A percentile compares a stretch with the other conserved stretches of the same genome.
Conservation (phyloP, 208 protist species). For the Trypanosoma lewisi region DNA sequence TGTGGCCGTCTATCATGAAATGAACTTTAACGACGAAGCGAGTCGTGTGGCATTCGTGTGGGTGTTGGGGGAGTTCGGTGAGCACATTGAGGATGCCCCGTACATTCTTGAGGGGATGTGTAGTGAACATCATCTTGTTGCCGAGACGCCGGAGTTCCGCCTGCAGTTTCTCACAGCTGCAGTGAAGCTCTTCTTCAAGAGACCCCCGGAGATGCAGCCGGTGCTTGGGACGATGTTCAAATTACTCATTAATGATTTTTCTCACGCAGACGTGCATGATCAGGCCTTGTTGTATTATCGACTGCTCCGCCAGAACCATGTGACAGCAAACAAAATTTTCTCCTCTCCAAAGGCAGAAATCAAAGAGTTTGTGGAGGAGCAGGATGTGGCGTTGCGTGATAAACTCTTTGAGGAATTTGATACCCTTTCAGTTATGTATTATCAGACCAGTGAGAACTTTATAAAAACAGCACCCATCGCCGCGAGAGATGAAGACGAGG, state of each 20-base stretch:
- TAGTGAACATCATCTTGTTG: conserved; percentile 39
- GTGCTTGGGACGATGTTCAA: conserved; percentile 83
- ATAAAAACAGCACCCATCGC: conserved; percentile 1
- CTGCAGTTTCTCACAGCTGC: conserved; percentile 85
- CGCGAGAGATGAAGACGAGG: conserved; percentile 26
- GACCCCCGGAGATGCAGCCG: conserved; percentile 86
- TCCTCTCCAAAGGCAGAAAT: conserved; percentile 44
- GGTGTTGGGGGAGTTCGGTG: conserved; percentile 90
- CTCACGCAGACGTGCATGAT: conserved; percentile 85
- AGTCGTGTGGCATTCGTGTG: conserved; percentile 72
- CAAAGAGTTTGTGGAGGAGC: conserved; percentile 62
- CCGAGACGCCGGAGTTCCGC: conserved; percentile 54
- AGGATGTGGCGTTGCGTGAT: conserved; percentile 57
- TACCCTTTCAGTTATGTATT: conserved; percentile 84
- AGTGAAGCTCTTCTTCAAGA: conserved; percentile 92
- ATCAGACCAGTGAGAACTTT: conserved; percentile 47
- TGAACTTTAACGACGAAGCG: conserved; percentile 51
- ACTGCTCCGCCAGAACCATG: conserved; percentile 51
- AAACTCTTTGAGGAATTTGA: conserved; percentile 91
- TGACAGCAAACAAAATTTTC: conserved; percentile 53
- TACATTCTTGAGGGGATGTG: conserved; percentile 89
- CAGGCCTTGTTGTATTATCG: conserved; percentile 86
- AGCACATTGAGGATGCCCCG: conserved; percentile 85
- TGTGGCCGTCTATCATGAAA: conserved; percentile 37
- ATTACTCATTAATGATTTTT: conserved; percentile 74